Conservation (phyloP, 2,329 filamentous ascomycete species). For the Stylonectria norvegica region DNA sequence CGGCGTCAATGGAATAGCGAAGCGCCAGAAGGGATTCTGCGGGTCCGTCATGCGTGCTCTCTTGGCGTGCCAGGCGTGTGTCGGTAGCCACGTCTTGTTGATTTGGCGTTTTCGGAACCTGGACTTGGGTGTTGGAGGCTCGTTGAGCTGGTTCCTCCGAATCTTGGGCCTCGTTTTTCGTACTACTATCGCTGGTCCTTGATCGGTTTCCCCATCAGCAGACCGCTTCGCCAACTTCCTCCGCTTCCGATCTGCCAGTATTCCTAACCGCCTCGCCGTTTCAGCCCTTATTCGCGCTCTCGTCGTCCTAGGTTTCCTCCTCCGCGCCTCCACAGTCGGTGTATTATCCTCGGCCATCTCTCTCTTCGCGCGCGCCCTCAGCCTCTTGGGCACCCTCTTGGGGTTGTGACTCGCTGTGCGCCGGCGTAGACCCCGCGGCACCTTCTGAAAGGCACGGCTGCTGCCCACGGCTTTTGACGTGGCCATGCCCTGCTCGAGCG, state of each 20-base stretch:
- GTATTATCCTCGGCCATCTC: slow-evolving; percentile 92
- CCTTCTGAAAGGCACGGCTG: slow-evolving; percentile 82
- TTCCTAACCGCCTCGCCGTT: slow-evolving; percentile 67
- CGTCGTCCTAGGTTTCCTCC: slow-evolving; percentile 58
- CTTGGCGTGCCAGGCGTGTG: slow-evolving; percentile 92
- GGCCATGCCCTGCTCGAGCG: slow-evolving; percentile 78
- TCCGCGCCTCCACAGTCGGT: slow-evolving; percentile 66
- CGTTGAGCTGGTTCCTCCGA: slow-evolving; percentile 66
- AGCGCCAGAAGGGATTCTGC: slow-evolving; percentile 80
- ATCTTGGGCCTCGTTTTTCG: slow-evolving; percentile 57
- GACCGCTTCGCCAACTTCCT: slow-evolving; percentile 34
- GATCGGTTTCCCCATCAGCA: slow-evolving; percentile 13
- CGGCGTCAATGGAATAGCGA: slow-evolving; percentile 78
- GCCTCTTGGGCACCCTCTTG: slow-evolving; percentile 76
- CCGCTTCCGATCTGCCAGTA: slow-evolving; percentile 56
- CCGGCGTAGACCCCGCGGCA: slow-evolving; percentile 78
- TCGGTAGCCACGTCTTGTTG: slow-evolving; percentile 91
- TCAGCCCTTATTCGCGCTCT: slow-evolving; percentile 65
- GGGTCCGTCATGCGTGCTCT: slow-evolving; percentile 82
- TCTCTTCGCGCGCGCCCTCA: slow-evolving; percentile 64
- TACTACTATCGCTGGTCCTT: slow-evolving; percentile 15
- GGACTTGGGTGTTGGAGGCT: slow-evolving; percentile 50
- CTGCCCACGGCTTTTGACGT: slow-evolving; percentile 61
- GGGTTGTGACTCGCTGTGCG: slow-evolving; percentile 94
- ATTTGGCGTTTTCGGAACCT: slow-evolving; percentile 83